phyloP scores from a whole-genome alignment of 345 rosid species.

The Brassica nigra region DNA sequence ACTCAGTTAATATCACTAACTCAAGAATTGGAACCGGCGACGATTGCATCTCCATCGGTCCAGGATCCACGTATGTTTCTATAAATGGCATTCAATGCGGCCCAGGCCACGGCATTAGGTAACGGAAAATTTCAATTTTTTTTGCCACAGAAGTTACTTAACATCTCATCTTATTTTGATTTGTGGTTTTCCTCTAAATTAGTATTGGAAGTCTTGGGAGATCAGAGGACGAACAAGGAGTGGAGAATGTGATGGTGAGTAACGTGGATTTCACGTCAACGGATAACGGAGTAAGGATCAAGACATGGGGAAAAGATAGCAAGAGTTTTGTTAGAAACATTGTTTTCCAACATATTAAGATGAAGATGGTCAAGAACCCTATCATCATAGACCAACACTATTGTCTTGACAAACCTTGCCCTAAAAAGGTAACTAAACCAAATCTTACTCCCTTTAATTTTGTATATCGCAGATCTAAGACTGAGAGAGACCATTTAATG shows the following conservation, averaged over 20 bases:
- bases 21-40: conserved; percentile 79
- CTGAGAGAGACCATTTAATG: background rate
- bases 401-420: conserved; percentile 40
- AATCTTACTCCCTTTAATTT: background rate
- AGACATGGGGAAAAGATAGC: conserved; percentile 69
- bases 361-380: conserved; percentile 63
- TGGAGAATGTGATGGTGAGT: conserved; percentile 45
- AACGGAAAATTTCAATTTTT: background rate
- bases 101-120: conserved; percentile 66
- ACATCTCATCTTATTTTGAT: background rate
- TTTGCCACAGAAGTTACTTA: background rate
- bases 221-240: too few relatives aligned
- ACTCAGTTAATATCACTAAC: conserved; percentile 51
- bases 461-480: background rate
- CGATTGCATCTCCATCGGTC: conserved; percentile 82
- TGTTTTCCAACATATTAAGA: conserved; percentile 51
- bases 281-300: conserved; percentile 63
- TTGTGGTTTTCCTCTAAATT: background rate
- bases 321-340: conserved; percentile 57
- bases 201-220: conserved; percentile 61
- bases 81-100: conserved; percentile 67
- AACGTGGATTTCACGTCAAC: conserved; percentile 46
- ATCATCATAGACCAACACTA: conserved; percentile 46
- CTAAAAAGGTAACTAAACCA: conserved; percentile 42
- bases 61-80: conserved; percentile 54